Evolutionary conservation across 495 filamentous ascomycete species (phyloP).

Genomic region (Talaromyces liani): DNA sequence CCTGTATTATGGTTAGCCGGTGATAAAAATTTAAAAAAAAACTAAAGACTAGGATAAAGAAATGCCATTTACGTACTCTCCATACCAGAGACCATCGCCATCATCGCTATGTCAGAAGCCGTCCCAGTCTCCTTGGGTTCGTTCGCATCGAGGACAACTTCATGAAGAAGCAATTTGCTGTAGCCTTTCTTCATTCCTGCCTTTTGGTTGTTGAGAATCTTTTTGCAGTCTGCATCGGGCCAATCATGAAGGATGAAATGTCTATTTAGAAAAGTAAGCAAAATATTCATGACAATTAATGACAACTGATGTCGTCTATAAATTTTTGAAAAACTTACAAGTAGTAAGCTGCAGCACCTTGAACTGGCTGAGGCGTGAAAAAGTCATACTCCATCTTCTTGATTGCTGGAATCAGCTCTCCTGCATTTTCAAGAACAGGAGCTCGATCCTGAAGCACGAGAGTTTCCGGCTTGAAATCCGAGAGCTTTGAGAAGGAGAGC

Average conservation of each 20-base stretch:
- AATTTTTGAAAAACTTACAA: conserved; percentile 7
- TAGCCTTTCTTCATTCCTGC: conserved; percentile 43
- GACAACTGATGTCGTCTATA: neutral
- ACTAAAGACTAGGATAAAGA: neutral
- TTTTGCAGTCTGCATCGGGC: conserved; percentile 34
- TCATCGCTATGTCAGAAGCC: neutral
- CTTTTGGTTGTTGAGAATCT: conserved; percentile 35
- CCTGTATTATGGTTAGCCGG: neutral
- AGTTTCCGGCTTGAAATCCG: conserved; percentile 18
- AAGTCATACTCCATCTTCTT: conserved; percentile 35
- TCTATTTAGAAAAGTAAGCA: neutral
- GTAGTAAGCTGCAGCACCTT: conserved; percentile 28
- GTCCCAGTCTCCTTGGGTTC: neutral
- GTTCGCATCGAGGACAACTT: conserved; percentile 27
- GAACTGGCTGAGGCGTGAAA: conserved; percentile 43
- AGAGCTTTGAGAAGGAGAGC: conserved; percentile 23
- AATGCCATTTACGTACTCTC: neutral
- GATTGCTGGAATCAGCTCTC: conserved; percentile 15
- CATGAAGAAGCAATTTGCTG: conserved; percentile 42
- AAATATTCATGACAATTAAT: neutral
- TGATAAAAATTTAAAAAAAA: neutral
- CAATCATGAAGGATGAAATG: conserved; percentile 45
- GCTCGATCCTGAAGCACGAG: conserved; percentile 44
- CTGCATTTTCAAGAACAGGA: conserved; percentile 24
- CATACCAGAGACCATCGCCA: conserved; percentile 6